These are phyloP conservation scores for Coccomyxa sp. DNA, from an alignment of 139 green algal genomes.

Conservation along the genomic window DNA sequence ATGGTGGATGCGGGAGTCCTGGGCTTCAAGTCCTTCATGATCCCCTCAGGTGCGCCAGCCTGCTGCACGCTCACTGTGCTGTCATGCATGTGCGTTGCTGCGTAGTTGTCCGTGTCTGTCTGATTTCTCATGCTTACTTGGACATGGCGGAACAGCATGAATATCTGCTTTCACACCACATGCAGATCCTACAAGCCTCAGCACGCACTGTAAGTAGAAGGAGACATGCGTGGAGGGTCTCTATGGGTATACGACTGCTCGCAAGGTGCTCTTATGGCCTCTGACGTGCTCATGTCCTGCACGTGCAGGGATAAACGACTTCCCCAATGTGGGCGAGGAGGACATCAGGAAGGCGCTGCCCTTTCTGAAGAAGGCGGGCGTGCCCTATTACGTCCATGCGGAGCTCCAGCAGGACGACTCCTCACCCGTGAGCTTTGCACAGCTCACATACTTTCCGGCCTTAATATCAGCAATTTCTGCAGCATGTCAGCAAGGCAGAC, in stretches of 20 bases:
- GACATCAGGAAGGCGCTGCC: conserved; percentile 69
- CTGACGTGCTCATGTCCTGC: not conserved
- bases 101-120: not conserved
- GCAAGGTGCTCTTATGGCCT: not conserved
- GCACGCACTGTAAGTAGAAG: not conserved
- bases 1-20: conserved; percentile 71
- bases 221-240: not conserved
- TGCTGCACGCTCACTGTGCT: too few species aligned
- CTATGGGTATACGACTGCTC: not conserved
- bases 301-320: conserved; percentile 51
- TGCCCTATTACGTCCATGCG: conserved; percentile 74
- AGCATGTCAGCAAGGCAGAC: not conserved
- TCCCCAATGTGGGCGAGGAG: conserved; percentile 48
- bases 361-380: conserved; percentile 54
- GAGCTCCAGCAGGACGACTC: conserved; percentile 54
- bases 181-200: too few species aligned
- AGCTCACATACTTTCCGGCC: not conserved
- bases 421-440: not conserved
- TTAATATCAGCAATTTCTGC: not conserved
- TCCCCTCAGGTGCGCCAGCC: conserved; percentile 43
- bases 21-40: conserved; percentile 96
- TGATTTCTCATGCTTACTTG: not conserved
- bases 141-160: not conserved
- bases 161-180: not conserved
- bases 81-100: not conserved